Conservation (phyloP, 2,329 filamentous ascomycete genomes). For the Hypomyces perniciosus region DNA sequence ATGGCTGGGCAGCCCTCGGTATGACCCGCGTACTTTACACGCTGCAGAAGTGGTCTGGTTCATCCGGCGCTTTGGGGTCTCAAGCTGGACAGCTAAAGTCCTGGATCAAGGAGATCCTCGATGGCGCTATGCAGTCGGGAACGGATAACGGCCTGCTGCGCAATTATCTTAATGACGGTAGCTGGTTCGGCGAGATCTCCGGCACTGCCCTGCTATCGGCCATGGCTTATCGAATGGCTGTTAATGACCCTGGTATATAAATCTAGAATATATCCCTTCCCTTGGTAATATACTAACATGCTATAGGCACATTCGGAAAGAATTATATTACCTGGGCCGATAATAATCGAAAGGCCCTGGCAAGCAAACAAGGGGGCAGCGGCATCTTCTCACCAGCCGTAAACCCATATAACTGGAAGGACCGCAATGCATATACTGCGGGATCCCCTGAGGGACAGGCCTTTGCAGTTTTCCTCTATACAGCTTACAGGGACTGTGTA, state of each 20-base stretch:
- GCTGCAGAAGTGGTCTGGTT: constrained; percentile 13
- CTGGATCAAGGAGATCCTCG: constrained; percentile 15
- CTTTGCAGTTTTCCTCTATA: constrained; percentile 12
- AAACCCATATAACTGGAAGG: constrained; percentile 12
- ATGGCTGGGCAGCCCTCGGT: constrained; percentile 13
- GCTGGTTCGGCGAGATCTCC: constrained; percentile 14
- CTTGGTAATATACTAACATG: too few species aligned
- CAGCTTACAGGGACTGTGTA: constrained; percentile 13
- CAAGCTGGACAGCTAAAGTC: constrained; percentile 7
- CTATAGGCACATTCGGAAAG: constrained; percentile 6
- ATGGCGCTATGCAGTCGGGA: constrained; percentile 10
- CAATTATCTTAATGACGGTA: constrained; percentile 12
- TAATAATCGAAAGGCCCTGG: constrained; percentile 3
- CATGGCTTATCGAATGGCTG: constrained; percentile 14
- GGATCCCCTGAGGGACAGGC: constrained; percentile 15
- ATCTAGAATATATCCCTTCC: too few species aligned
- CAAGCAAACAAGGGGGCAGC: constrained; percentile 1
- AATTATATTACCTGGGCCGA: constrained; percentile 14
- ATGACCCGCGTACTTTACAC: constrained; percentile 15
- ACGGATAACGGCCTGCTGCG: constrained; percentile 8
- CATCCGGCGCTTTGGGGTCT: neutral
- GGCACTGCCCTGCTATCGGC: constrained; percentile 12
- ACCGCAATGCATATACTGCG: constrained; percentile 5
- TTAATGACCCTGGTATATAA: constrained; percentile 7
- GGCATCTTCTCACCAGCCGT: constrained; percentile 11